Evolutionary conservation across 352 stramenopile species (phyloP).

Genomic region (Globisporangium echinulatum): DNA sequence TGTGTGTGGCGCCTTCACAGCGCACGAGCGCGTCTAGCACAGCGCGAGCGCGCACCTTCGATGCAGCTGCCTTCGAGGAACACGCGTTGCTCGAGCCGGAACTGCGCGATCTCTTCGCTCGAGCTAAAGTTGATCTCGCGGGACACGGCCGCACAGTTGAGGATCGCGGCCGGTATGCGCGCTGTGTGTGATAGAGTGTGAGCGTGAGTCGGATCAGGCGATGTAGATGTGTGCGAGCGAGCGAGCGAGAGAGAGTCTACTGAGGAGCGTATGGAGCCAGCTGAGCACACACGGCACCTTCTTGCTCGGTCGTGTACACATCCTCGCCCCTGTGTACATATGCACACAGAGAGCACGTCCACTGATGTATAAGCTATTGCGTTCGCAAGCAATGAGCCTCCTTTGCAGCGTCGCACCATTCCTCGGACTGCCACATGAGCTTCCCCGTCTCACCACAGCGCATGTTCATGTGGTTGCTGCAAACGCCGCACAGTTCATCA

Average conservation of each 20-base stretch:
- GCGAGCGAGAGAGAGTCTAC: background rate
- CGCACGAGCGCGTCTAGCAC: background rate
- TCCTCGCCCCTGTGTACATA: conserved; percentile 40
- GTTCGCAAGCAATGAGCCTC: background rate
- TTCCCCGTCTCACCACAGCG: conserved; percentile 69
- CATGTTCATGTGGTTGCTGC: conserved; percentile 89
- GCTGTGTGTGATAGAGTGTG: conserved; percentile 22
- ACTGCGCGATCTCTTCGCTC: conserved; percentile 82
- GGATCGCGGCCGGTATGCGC: conserved; percentile 73
- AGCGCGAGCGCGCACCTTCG: conserved; percentile 28
- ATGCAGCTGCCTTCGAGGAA: conserved; percentile 87
- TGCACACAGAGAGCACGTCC: too few relatives aligned
- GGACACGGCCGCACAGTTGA: conserved; percentile 87
- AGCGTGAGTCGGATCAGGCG: background rate
- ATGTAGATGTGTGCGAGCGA: background rate
- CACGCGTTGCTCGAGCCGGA: conserved; percentile 91
- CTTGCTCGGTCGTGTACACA: conserved; percentile 63
- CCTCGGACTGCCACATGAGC: conserved; percentile 81
- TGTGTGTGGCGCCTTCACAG: background rate
- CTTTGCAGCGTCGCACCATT: conserved; percentile 30
- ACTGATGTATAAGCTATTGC: too few relatives aligned
- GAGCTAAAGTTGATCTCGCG: conserved; percentile 94
- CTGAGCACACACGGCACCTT: conserved; percentile 26
- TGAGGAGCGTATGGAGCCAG: background rate
- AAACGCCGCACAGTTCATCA: background rate